These are phyloP conservation scores for Acacia acuminata DNA, from an alignment of 306 rosid genomes.

Conservation along the genomic window DNA sequence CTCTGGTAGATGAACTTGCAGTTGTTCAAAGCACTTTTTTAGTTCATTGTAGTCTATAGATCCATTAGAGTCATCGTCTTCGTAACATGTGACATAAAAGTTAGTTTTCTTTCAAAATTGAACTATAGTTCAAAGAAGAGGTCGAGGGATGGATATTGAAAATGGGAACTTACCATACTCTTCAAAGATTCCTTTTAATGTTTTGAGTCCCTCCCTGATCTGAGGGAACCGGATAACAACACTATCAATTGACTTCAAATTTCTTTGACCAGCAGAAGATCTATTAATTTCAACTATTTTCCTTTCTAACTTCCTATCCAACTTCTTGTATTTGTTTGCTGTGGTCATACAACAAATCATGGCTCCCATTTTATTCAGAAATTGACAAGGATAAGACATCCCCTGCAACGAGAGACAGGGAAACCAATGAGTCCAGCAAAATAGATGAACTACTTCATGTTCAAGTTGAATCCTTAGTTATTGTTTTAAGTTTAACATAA, in stretches of 20 bases:
- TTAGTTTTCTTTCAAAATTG: slow-evolving; percentile 22
- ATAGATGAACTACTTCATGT: slow-evolving; percentile 9
- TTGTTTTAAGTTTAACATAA: background rate
- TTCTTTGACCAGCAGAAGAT: slow-evolving; percentile 42
- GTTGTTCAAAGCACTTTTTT: slow-evolving; percentile 59
- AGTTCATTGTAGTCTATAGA: slow-evolving; percentile 70
- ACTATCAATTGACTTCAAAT: slow-evolving; percentile 71
- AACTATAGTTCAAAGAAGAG: background rate
- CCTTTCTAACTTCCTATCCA: slow-evolving; percentile 69
- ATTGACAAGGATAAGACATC: slow-evolving; percentile 38
- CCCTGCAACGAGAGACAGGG: slow-evolving; percentile 43
- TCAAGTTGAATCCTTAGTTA: background rate
- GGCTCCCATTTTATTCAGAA: slow-evolving; percentile 56
- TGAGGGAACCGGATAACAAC: slow-evolving; percentile 75
- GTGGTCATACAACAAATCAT: slow-evolving; percentile 45
- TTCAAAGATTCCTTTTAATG: slow-evolving; percentile 68
- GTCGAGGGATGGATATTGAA: background rate
- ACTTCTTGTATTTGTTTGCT: slow-evolving; percentile 52
- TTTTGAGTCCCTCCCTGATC: slow-evolving; percentile 61
- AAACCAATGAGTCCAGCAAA: slow-evolving; percentile 22
- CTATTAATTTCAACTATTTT: slow-evolving; percentile 66
- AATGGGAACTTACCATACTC: slow-evolving; percentile 64
- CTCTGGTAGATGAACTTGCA: slow-evolving; percentile 60
- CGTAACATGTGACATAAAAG: slow-evolving; percentile 27
- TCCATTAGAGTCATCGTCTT: slow-evolving; percentile 87